Base-by-base conservation (phyloP, 1,139 yeast species). In the Ogataea hybrid region DNA sequence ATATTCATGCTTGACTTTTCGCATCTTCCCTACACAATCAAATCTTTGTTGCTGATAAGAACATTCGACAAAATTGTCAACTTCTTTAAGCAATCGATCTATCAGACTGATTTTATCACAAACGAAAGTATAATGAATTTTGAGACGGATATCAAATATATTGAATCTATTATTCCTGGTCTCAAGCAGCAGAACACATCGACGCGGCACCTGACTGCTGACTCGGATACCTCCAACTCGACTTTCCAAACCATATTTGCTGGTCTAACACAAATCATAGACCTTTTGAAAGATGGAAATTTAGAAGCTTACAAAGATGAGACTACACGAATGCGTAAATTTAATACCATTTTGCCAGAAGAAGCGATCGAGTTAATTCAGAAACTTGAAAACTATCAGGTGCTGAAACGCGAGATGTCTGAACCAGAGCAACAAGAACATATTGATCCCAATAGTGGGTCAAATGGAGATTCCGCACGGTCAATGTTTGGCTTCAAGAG, bases 1-100 rank as follows among this genome's bases (percentile, higher is more conserved):
- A 77, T 90, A 71, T 88, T 92, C 59, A 80, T 84, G 40, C 82
- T 95, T 1, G 88, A 95, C n/a, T 77, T 92, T 54, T 81, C 85
- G 15, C 86, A 84, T 49, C 71, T 92, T 32, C 97, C 97, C 0
- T 75, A 74, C 39, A 76, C 86, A 9, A 81, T 92, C 46, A 78
- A 88, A 53, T 81, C 94, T 3, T 68, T 90, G 49, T 79, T 95
- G 25, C 75, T 90, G 49, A 81, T 89, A 54, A 77, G 95, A 59
- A 89, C 92, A 28, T 87, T 87, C 61, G 97, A 90, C 65, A 83
- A 84, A 51, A 75, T 92, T 46, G 82, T 95, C 0, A 78, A 82
- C 33, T 79, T 83, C 49, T 78, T 92, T 58, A 69, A 85, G 49
- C 72, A 73, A 39, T 70, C 82, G 14, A 70, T 90, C 48, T 69